phyloP scores from a whole-genome alignment of 352 stramenopile genomes.

The Pelagophyceae sp. region DNA sequence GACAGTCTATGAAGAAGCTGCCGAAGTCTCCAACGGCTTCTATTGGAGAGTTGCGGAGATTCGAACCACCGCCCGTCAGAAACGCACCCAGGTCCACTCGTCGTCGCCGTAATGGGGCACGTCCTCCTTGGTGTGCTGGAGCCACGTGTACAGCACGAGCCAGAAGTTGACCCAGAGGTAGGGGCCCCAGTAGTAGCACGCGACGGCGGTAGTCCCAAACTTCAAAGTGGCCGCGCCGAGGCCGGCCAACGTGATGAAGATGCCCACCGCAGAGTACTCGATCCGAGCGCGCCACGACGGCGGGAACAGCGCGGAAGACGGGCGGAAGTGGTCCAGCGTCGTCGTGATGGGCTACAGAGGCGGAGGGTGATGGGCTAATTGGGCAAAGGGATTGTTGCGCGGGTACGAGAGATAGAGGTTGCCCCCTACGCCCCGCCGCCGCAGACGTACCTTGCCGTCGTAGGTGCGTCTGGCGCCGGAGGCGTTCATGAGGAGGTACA shows the following conservation, averaged over 20 bases:
- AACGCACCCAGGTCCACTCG: slow-evolving; percentile 61
- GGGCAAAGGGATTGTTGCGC: too few relatives aligned
- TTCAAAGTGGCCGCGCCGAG: slow-evolving; percentile 34
- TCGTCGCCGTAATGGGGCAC: slow-evolving; percentile 84
- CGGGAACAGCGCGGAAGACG: slow-evolving; percentile 83
- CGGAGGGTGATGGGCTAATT: too few relatives aligned
- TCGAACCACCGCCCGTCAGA: too few relatives aligned
- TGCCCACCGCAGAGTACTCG: slow-evolving; percentile 75
- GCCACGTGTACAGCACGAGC: slow-evolving; percentile 92
- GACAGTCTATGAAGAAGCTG: too few relatives aligned
- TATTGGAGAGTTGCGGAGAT: too few relatives aligned
- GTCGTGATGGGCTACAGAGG: slow-evolving; percentile 43
- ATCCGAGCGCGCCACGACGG: slow-evolving; percentile 82
- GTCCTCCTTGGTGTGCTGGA: slow-evolving; percentile 95
- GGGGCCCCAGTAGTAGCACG: slow-evolving; percentile 85
- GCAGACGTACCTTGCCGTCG: slow-evolving; percentile 58
- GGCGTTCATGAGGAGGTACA: slow-evolving; percentile 92
- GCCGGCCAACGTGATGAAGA: slow-evolving; percentile 46
- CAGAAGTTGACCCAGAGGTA: slow-evolving; percentile 91
- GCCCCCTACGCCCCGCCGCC: too few relatives aligned
- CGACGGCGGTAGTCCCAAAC: slow-evolving; percentile 50
- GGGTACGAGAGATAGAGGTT: too few relatives aligned
- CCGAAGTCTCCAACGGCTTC: too few relatives aligned
- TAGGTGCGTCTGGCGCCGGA: slow-evolving; percentile 74
- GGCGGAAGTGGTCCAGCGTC: slow-evolving; percentile 83